Evolutionary conservation across 2,329 filamentous ascomycete genomes (phyloP).

Genomic region (Zymoseptoria tritici): DNA sequence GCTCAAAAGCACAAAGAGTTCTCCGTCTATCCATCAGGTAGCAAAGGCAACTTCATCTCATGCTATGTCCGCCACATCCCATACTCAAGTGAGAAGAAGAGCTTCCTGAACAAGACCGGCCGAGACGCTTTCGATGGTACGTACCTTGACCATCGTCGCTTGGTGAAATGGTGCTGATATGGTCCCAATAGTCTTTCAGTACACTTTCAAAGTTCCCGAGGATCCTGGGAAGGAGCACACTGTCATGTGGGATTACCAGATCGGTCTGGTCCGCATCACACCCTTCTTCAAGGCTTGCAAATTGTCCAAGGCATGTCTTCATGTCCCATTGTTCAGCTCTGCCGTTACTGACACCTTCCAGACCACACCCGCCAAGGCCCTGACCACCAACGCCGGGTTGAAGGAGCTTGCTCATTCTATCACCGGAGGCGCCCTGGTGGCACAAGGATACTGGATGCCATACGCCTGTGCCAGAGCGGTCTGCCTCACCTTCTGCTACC

Average conservation of each 20-base stretch:
- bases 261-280: constrained; percentile 87
- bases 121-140: constrained; percentile 82
- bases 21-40: constrained; percentile 57
- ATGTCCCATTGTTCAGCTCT: not conserved
- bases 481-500: constrained; percentile 81
- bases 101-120: constrained; percentile 78
- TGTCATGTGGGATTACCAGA: constrained; percentile 96
- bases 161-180: constrained; percentile 1
- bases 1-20: constrained; percentile 55
- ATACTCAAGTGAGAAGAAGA: constrained; percentile 90
- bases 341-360: constrained; percentile 33
- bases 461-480: constrained; percentile 78
- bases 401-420: constrained; percentile 89
- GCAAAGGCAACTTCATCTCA: constrained; percentile 36
- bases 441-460: constrained; percentile 98
- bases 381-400: constrained; percentile 62
- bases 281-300: constrained; percentile 88
- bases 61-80: constrained; percentile 62
- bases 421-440: constrained; percentile 81
- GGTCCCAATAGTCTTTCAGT: constrained; percentile 62
- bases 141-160: constrained; percentile 14
- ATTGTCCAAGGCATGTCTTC: constrained; percentile 73
- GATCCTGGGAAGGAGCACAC: constrained; percentile 48
- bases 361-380: constrained; percentile 83
- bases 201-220: constrained; percentile 66